Evolutionary conservation across 1,284 basidiomycete species (phyloP), one percentile per base, ranked within the genome.

Genomic region (Neolentinus lepideus): DNA sequence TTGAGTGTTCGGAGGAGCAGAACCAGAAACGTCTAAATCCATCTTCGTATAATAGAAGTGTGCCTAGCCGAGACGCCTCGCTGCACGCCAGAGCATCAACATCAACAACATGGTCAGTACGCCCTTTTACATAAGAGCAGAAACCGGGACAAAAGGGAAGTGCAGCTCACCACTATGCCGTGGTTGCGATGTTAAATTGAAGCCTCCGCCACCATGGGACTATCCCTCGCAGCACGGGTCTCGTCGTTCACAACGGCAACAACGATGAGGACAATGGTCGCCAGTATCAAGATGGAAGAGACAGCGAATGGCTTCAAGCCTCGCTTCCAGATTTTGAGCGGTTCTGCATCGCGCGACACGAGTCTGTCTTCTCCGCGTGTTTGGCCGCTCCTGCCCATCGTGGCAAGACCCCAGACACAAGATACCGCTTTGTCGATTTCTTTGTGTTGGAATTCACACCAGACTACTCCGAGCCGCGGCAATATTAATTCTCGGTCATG

Each of bases 291-390:
- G 38, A 43, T 16, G 38, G 16, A 43, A 16, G 38, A 50, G 22
- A 50, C 25, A 25, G 47, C n/a, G 47, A 19, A 9, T 50, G 47
- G 47, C 27, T 50, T 12, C 11, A 50, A 50, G 47, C 47, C 47
- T 14, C 24, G 47, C 47, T 50, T 50, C 47, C 9, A 29, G 47
- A 25, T 25, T 29, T 29, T 50, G 24, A 50, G 27, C 24, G 24
- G 47, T 50, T 50, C 47, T 26, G 27, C 47, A 50, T 50, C 47
- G 47, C 47, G 25, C 47, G 47, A 50, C 47, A 50, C 47, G 47
- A 50, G 38, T n/a, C 38, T 9, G 38, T 16, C 38, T 43, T 43
- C 38, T 43, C 38, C 38, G 38, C 38, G 38, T 43, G 38, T 43
- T 43, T 16, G 38, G 38, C 38, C 38, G 38, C 38, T 43, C 16